Evolutionary conservation across 495 filamentous ascomycete genomes (phyloP), one percentile per base, ranked within the genome.

Genomic region (Tetracladium marchalianum): DNA sequence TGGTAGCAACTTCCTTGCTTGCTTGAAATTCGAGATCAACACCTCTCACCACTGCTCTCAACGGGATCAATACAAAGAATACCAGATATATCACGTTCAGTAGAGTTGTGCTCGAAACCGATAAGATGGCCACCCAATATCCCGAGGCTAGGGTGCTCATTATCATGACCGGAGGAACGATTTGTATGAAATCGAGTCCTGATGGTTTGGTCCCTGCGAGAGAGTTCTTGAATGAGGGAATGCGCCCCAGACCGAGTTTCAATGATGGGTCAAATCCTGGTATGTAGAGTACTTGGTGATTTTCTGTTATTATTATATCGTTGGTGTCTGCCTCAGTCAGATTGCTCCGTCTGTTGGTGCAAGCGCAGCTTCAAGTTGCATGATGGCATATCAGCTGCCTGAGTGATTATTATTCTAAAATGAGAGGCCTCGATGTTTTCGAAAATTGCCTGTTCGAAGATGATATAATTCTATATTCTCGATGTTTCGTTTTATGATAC

Each of bases 141-240:
- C 77, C 78, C 1, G 89, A 95, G 62, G 85, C 86, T 0, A 71
- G 87, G 46, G 85, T 95, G 7, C 69, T 95, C 46, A 82, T 95
- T 49, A 86, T 95, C 65, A 90, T 90, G 76, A 95, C 90, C 11
- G 89, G 92, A 39, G 92, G 92, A 15, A 97, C 92, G 1, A 97
- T 98, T 46, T 96, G 89, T 65, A 98, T 98, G 92, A 75, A 77
- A 57, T 76, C 72, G 11, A 83, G 78, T 3, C 69, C 73, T 0
- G 72, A 78, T 41, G 84, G 79, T 7, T 69, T 84, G 43, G 62
- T 84, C 8, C 84, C 87, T 15, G 85, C 85, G 11, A 69, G 78
- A 56, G 87, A 85, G 0, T 98, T 98, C 57, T 72, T 95, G 22
- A 72, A 93, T 35, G 77, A 78, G 41, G 86, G 85, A 46, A 81